Conservation (phyloP, 805 yeast species). For the Starmerella powellii region DNA sequence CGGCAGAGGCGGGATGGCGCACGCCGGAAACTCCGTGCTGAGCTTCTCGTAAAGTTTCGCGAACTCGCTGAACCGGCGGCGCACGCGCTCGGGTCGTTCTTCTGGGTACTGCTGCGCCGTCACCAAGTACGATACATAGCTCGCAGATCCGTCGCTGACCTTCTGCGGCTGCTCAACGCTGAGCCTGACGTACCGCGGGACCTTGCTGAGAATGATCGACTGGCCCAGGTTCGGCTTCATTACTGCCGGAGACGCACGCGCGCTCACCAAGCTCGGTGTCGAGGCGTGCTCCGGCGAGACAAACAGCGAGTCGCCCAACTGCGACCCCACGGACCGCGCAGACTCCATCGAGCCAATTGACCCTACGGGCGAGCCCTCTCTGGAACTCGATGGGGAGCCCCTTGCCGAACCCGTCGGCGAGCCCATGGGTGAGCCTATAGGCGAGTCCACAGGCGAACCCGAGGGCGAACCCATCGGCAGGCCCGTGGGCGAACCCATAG, state of each 20-base stretch:
- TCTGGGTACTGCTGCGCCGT: slow-evolving; percentile 35
- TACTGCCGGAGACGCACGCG: no score
- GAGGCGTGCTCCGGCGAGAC: no score
- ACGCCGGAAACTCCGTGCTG: slow-evolving; percentile 66
- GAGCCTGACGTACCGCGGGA: slow-evolving; percentile 13
- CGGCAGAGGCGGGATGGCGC: slow-evolving; percentile 86
- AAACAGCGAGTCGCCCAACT: no score
- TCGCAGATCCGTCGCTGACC: slow-evolving; percentile 26
- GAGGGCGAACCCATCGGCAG: neutral
- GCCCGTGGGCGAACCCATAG: no score
- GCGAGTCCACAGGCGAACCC: neutral
- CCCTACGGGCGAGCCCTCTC: neutral
- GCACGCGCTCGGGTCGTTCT: slow-evolving; percentile 31
- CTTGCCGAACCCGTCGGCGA: neutral
- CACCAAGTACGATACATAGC: slow-evolving; percentile 62
- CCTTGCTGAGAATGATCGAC: slow-evolving; percentile 11
- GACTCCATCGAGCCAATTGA: no score
- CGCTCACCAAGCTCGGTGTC: no score
- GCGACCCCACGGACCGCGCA: no score
- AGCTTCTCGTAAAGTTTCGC: slow-evolving; percentile 64
- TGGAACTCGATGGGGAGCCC: neutral
- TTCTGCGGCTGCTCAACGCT: slow-evolving; percentile 23
- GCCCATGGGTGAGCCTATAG: neutral
- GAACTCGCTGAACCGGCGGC: slow-evolving; percentile 83
- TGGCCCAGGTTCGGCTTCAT: neutral